Conservation (phyloP, 352 stramenopile genomes). For the Phytophthora crassamura region DNA sequence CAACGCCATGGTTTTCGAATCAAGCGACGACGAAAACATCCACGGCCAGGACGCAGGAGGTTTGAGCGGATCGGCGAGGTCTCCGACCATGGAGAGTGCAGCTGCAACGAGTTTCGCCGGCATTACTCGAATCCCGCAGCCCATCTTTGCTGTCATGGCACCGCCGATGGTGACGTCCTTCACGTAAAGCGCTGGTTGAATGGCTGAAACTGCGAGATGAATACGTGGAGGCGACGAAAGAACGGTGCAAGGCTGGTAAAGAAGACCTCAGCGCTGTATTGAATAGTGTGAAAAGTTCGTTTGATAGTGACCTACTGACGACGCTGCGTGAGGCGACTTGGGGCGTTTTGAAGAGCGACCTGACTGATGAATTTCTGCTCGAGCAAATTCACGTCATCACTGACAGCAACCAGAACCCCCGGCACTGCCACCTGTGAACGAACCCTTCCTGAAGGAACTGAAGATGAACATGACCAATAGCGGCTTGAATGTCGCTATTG, state of each 20-base stretch:
- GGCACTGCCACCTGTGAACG: neutral
- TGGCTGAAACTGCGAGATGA: slow-evolving; percentile 19
- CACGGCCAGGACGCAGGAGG: neutral
- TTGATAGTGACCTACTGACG: slow-evolving; percentile 9
- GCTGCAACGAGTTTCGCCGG: neutral
- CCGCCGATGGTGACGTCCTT: slow-evolving; percentile 10
- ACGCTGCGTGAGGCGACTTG: slow-evolving; percentile 14
- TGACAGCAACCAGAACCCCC: slow-evolving; percentile 11
- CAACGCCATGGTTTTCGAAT: neutral
- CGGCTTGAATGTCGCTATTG: slow-evolving; percentile 2
- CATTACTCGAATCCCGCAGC: slow-evolving; percentile 6
- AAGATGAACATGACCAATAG: slow-evolving; percentile 5
- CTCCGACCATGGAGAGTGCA: neutral
- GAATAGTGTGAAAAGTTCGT: slow-evolving; percentile 15
- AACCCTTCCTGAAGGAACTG: slow-evolving; percentile 6
- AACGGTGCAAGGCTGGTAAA: slow-evolving; percentile 15
- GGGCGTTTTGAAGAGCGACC: slow-evolving; percentile 4
- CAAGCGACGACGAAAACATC: neutral
- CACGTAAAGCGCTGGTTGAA: slow-evolving; percentile 10
- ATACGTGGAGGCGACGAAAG: slow-evolving; percentile 17
- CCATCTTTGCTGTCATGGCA: slow-evolving; percentile 6
- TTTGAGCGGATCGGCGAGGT: neutral
- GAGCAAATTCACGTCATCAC: neutral
- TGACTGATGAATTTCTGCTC: slow-evolving; percentile 8
- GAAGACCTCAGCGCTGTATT: slow-evolving; percentile 7